Conservation (phyloP, 2,329 filamentous ascomycete species). For the Coniosporium uncinatum region DNA sequence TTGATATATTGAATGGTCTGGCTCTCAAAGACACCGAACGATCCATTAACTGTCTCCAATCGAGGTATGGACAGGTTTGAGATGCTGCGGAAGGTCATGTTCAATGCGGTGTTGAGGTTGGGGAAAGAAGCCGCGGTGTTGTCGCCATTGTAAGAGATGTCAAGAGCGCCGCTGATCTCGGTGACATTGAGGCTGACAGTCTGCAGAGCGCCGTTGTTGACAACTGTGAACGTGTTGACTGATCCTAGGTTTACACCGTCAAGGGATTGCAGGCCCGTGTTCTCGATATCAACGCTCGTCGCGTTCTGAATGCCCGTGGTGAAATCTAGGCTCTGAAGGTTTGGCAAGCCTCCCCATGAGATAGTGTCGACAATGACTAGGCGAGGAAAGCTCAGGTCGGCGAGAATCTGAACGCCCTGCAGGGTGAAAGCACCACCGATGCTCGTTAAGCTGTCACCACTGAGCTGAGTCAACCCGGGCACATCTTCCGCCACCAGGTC, state of each 20-base stretch:
- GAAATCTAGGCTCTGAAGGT: slow-evolving; percentile 54
- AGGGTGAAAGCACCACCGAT: slow-evolving; percentile 71
- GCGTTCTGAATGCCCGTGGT: slow-evolving; percentile 61
- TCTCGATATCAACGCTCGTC: slow-evolving; percentile 66
- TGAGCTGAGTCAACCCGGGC: slow-evolving; percentile 58
- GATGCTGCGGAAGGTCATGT: slow-evolving; percentile 80
- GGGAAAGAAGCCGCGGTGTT: slow-evolving; percentile 69
- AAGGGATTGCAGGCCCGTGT: slow-evolving; percentile 78
- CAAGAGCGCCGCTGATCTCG: slow-evolving; percentile 66
- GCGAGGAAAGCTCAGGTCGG: slow-evolving; percentile 57
- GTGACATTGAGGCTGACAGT: slow-evolving; percentile 71
- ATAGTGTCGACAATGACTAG: slow-evolving; percentile 64
- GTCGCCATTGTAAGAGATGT: slow-evolving; percentile 75
- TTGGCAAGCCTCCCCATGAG: slow-evolving; percentile 65
- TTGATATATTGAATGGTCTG: slow-evolving; percentile 52
- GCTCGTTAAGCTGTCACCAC: slow-evolving; percentile 51
- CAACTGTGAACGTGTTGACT: slow-evolving; percentile 72
- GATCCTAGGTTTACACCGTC: slow-evolving; percentile 74
- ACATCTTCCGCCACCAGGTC: slow-evolving; percentile 44
- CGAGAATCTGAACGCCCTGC: slow-evolving; percentile 62
- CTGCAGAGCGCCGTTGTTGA: slow-evolving; percentile 83
- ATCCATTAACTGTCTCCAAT: slow-evolving; percentile 67
- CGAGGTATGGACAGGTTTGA: slow-evolving; percentile 68
- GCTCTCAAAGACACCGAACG: slow-evolving; percentile 80
- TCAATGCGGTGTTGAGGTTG: slow-evolving; percentile 71